A percentile compares a stretch with the other conserved stretches of the same genome.
Evolutionary conservation across 2,329 filamentous ascomycete species (phyloP).

Genomic region (Calcarisporium arbuscula): DNA sequence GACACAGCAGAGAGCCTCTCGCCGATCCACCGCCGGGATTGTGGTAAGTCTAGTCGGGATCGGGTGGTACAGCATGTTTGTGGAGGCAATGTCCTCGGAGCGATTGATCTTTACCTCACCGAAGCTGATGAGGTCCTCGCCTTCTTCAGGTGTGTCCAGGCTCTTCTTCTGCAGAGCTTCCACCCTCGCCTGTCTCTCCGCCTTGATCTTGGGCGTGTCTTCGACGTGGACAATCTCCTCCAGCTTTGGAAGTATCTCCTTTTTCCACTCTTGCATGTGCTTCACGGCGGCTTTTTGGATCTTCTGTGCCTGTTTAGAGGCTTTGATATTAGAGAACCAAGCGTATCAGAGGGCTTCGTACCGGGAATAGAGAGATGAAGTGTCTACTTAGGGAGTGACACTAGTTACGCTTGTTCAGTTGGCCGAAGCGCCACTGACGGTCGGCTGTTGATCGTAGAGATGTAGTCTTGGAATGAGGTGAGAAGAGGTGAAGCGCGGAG

Average conservation of each 20-base stretch:
- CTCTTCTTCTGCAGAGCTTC: slow-evolving; percentile 33
- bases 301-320: slow-evolving; percentile 19
- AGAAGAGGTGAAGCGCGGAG: too few species aligned
- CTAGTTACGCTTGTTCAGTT: too few species aligned
- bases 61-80: slow-evolving; percentile 48
- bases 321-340: slow-evolving; percentile 12
- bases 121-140: slow-evolving; percentile 35
- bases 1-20: slow-evolving; percentile 61
- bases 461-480: too few species aligned
- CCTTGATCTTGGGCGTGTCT: slow-evolving; percentile 40
- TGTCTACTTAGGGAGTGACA: too few species aligned
- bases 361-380: too few species aligned
- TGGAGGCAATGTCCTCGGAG: slow-evolving; percentile 32
- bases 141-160: slow-evolving; percentile 26
- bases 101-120: slow-evolving; percentile 27
- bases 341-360: too few species aligned
- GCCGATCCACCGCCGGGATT: slow-evolving; percentile 51
- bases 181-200: slow-evolving; percentile 38
- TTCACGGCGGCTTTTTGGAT: slow-evolving; percentile 51
- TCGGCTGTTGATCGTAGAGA: slow-evolving; percentile 1
- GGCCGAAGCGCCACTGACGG: slow-evolving; percentile 1
- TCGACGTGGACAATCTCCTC: slow-evolving; percentile 57
- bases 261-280: slow-evolving; percentile 73
- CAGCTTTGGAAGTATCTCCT: slow-evolving; percentile 61
- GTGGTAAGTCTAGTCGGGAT: slow-evolving; percentile 48